phyloP scores from a whole-genome alignment of 306 rosid genomes.

The Rosa rugosa region DNA sequence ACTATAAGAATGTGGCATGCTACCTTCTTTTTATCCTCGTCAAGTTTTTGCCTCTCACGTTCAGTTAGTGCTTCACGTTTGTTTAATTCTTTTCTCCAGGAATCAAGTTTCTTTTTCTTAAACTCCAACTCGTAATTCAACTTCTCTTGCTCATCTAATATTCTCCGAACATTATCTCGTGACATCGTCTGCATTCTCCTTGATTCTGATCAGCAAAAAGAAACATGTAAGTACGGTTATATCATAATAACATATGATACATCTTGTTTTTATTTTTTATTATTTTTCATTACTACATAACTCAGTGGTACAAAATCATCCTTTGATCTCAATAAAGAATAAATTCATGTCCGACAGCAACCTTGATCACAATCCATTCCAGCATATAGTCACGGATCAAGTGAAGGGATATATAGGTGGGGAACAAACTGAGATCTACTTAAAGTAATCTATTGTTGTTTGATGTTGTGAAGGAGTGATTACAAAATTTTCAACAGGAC shows the following conservation, averaged over 20 bases:
- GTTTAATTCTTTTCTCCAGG: constrained; percentile 82
- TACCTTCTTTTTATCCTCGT: constrained; percentile 86
- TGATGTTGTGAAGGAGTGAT: not conserved
- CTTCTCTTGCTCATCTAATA: constrained; percentile 80
- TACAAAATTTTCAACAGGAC: not conserved
- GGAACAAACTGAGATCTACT: not conserved
- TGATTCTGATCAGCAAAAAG: constrained; percentile 51
- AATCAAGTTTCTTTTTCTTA: constrained; percentile 74
- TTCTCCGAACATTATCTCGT: constrained; percentile 57
- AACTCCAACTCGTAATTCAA: constrained; percentile 70
- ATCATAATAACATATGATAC: not conserved
- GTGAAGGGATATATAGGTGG: not conserved
- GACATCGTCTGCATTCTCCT: constrained; percentile 75
- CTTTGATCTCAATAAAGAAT: constrained; percentile 5
- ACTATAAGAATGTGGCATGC: constrained; percentile 1
- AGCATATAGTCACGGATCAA: not conserved
- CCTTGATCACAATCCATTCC: not conserved
- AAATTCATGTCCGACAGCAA: not conserved
- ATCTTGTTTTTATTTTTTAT: not conserved
- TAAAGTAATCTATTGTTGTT: not conserved
- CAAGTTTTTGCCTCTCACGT: constrained; percentile 84
- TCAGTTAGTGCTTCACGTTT: constrained; percentile 85
- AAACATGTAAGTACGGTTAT: not conserved
- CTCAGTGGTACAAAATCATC: not conserved
- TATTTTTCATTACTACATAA: not conserved